Conservation (phyloP, 805 yeast genomes). For the Pichia phayaonensis region DNA sequence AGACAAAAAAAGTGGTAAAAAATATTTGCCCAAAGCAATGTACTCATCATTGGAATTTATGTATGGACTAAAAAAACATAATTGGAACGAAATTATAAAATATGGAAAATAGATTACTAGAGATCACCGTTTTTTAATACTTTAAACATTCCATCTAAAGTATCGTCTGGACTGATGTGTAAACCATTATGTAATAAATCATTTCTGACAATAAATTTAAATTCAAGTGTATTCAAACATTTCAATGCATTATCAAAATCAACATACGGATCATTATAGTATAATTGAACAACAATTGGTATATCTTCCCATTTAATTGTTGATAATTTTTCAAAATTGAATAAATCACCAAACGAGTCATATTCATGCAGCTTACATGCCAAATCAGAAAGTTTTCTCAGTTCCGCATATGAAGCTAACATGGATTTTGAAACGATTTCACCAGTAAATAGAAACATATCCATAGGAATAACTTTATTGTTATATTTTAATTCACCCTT, state of each 20-base stretch:
- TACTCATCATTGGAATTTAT: background rate
- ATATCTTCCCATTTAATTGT: background rate
- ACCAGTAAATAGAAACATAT: constrained; percentile 16
- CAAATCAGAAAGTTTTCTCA: background rate
- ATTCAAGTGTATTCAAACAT: background rate
- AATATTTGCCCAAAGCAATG: background rate
- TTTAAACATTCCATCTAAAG: background rate
- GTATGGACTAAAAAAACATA: background rate
- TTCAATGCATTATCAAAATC: background rate
- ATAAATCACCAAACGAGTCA: background rate
- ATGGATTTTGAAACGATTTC: constrained; percentile 10
- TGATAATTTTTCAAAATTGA: background rate
- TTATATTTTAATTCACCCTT: background rate
- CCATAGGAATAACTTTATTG: background rate
- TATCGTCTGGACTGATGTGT: background rate
- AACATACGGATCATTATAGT: background rate
- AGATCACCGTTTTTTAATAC: background rate
- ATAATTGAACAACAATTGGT: background rate
- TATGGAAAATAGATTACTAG: background rate
- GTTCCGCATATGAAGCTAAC: background rate
- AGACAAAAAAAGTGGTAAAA: background rate
- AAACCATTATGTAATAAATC: background rate
- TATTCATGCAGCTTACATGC: constrained; percentile 22
- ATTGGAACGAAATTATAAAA: background rate
- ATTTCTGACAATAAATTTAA: background rate